These are phyloP conservation scores for Backusella tuberculispora DNA, from an alignment of 192 early-diverging fungal species.

Conservation along the genomic window DNA sequence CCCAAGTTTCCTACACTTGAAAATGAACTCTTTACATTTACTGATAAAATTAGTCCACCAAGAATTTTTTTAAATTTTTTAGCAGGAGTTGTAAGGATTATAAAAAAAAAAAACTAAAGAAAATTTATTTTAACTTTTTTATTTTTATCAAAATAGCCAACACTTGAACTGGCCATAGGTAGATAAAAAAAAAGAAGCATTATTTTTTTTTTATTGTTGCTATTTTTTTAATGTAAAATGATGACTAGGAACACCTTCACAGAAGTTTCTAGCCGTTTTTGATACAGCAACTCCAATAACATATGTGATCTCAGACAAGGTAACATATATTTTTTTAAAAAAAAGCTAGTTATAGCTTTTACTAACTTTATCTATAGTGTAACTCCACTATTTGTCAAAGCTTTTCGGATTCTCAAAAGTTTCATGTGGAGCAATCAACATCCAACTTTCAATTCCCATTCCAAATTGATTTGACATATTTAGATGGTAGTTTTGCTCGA, in stretches of 20 bases:
- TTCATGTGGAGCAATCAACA: background rate
- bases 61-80: background rate
- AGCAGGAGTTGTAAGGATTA: background rate
- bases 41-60: background rate
- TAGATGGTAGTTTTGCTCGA: background rate
- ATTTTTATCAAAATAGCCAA: background rate
- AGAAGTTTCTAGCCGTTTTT: background rate
- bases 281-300: slow-evolving; percentile 16
- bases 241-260: background rate
- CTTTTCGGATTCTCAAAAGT: slow-evolving; percentile 2
- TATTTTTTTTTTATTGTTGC: no score
- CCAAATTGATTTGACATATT: slow-evolving; percentile 8
- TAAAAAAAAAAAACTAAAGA: no score
- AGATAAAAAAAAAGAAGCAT: no score
- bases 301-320: slow-evolving; percentile 2
- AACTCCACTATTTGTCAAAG: slow-evolving; percentile 8
- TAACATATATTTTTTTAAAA: background rate
- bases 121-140: background rate
- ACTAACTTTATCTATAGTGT: background rate
- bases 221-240: no score
- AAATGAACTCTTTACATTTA: background rate
- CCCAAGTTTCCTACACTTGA: background rate
- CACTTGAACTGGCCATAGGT: background rate
- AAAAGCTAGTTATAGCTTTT: background rate
- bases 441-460: background rate